Base-by-base conservation (phyloP, 305 asterid species). In the Lippia alba region DNA sequence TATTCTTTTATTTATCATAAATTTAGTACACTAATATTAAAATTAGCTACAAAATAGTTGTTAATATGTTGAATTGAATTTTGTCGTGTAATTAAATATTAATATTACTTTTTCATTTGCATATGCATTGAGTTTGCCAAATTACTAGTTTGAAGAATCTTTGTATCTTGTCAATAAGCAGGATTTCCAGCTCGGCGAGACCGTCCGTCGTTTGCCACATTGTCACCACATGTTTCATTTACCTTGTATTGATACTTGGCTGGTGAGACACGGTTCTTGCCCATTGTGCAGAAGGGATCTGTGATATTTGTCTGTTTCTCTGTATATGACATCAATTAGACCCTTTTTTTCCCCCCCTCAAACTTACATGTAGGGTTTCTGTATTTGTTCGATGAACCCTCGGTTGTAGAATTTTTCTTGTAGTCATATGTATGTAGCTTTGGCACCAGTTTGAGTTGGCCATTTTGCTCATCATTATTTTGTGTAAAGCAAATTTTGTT, bases 201-300 rank as follows among this genome's bases (percentile, higher is more conserved):
- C 90, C 0, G 96, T 85, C 46, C 85, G 99, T 71, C 77, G 97
- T 66, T 79, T 94, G 80, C 99, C 97, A 30, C 90, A 88, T 46
- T 94, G 99, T 60, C 91, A 94, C 64, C 99, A 91, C 85, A 81
- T 88, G 92, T 94, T 88, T 81, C 99, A 94, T 77, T 81, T 88
- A 44, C 96, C 99, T 56, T 94, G 99, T 88, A 94, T 94, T 10
- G 99, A 94, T 73, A 86, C 94, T 34, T 94, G 99, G 99, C 84
- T 94, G 70, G 90, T 91, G 79, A 88, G 97, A 77, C 99, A 94
- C 16, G 97, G 96, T 64, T 94, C 99, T 59, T 94, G 99, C 83
- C 99, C 99, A 61, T 62, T 94, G 88, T 94, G 99, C 85, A 79
- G 99, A 82, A 85, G 99, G 85, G 99, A 89, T 71, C 93, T 94